Evolutionary conservation across 768 basidiomycete genomes (phyloP), one percentile per base, ranked within the genome.

Genomic region (Roridomyces roridus): DNA sequence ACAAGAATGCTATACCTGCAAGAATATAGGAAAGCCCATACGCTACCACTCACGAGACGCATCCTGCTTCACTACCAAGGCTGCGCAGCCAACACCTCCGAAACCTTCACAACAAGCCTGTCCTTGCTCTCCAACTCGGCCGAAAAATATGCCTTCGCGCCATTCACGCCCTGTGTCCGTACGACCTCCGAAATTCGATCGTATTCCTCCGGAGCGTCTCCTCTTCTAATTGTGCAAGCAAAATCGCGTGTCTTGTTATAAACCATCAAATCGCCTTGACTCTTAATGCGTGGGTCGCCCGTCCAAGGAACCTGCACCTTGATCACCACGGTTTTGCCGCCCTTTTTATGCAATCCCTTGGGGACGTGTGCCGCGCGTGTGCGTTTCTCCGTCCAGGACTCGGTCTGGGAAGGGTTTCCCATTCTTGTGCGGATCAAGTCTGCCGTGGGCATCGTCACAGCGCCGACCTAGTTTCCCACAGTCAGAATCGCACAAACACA

Each of bases 171-270:
- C 37, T 76, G 74, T n/a, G 62, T 63, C 46, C 66, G 70, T 21
- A 87, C 70, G 6, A 72, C 67, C n/a, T 72, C 60, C 10, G 65
- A 59, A 12, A 87, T 37, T 1, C 68, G 59, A 49, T 81, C 77
- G 56, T 84, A 87, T 1, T 65, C 77, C 0, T 44, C 57, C 17
- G 64, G 68, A 28, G 65, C 68, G 53, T 74, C 77, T 4, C 31
- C 43, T 14, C 74, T 67, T 15, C 65, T 23, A 20, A 84, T 68
- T 3, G 66, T 60, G 59, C 85, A 85, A 5, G 80, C 72, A 34
- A 87, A 80, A 51, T 85, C 77, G 9, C 81, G 72, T 62, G 81
- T 85, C 68, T 80, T 80, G 44, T 76, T 80, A 60, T 85, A 87
- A 24, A 86, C 73, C 29, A 78, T 61, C 20, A 83, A 55, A 51